Evolutionary conservation across 176 grass and related monocot species (phyloP).

Genomic region (Zoysia japonica): DNA sequence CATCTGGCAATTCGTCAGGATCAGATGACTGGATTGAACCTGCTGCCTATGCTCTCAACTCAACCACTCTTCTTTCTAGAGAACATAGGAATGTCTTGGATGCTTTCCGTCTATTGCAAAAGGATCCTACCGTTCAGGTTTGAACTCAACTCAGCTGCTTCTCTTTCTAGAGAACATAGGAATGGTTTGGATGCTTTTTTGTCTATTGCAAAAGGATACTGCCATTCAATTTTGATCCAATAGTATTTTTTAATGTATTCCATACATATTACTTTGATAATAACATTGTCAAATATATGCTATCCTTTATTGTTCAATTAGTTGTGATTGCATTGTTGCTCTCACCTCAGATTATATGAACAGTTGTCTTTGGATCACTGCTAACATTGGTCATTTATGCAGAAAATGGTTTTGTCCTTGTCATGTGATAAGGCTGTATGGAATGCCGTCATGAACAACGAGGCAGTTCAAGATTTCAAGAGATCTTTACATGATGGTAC

Average conservation of each 20-base stretch:
- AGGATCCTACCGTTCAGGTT: conserved; percentile 73
- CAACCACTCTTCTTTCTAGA: conserved; percentile 51
- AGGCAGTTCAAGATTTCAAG: conserved; percentile 83
- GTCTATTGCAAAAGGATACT: conserved; percentile 58
- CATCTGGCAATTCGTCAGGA: conserved; percentile 55
- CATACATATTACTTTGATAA: too few relatives aligned
- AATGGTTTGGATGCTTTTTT: conserved; percentile 80
- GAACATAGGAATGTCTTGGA: conserved; percentile 70
- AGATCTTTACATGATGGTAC: conserved; percentile 67
- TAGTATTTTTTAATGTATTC: not conserved
- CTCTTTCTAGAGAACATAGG: conserved; percentile 53
- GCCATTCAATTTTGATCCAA: conserved; percentile 60
- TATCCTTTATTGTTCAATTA: too few relatives aligned
- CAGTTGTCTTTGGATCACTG: not conserved
- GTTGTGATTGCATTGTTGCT: too few relatives aligned
- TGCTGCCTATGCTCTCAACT: conserved; percentile 60
- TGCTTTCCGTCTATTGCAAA: conserved; percentile 75
- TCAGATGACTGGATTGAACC: conserved; percentile 93
- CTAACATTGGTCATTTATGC: conserved; percentile 39
- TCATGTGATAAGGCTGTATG: conserved; percentile 86
- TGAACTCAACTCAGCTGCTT: conserved; percentile 48
- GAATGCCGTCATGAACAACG: conserved; percentile 91
- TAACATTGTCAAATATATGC: too few relatives aligned
- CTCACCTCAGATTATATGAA: too few relatives aligned
- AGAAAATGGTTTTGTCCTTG: conserved; percentile 92